phyloP scores from a whole-genome alignment of 2,329 filamentous ascomycete genomes.

The Fusarium sp. region DNA sequence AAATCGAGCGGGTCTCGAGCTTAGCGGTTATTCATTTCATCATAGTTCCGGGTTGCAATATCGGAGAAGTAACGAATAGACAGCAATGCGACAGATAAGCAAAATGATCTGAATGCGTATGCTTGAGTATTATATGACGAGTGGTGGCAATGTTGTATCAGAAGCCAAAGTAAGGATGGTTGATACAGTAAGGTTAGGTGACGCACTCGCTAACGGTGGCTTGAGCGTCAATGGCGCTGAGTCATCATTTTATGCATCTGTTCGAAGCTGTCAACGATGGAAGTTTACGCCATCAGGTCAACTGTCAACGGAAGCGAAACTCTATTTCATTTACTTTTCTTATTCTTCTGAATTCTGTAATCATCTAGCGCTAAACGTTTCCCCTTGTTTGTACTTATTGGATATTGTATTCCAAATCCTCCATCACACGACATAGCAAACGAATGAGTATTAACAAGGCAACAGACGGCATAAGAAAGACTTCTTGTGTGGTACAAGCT shows the following conservation, averaged over 20 bases:
- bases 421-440: background rate
- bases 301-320: background rate
- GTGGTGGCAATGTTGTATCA: constrained; percentile 32
- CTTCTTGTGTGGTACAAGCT: background rate
- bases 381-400: background rate
- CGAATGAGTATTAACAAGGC: background rate
- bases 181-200: constrained; percentile 34
- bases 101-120: constrained; percentile 17
- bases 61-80: background rate
- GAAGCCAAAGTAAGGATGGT: background rate
- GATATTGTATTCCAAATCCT: background rate
- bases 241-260: constrained; percentile 5
- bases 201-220: constrained; percentile 34
- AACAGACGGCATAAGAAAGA: background rate
- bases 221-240: constrained; percentile 5
- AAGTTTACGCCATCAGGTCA: background rate
- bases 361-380: background rate
- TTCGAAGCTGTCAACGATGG: background rate
- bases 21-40: constrained; percentile 27
- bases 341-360: background rate
- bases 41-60: constrained; percentile 25
- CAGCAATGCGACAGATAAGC: background rate
- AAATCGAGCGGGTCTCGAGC: constrained; percentile 35
- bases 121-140: constrained; percentile 10
- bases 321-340: background rate